Conservation (phyloP, 805 yeast genomes). For the Zygosaccharomyces gambellarensis region DNA sequence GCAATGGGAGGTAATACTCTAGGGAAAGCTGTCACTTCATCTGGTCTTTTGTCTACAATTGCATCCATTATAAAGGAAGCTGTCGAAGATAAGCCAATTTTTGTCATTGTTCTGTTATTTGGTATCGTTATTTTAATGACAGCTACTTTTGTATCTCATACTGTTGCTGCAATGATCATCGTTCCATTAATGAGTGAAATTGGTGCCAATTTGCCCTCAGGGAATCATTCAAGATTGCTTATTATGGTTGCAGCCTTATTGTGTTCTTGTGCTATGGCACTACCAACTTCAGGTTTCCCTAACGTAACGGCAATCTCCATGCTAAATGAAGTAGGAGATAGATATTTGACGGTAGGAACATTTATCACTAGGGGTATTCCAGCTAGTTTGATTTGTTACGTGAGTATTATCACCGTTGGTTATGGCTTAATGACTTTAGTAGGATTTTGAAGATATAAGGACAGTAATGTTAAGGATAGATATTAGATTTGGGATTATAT, state of each 20-base stretch:
- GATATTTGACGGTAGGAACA: slow-evolving; percentile 79
- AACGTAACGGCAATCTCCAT: slow-evolving; percentile 95
- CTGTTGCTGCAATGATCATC: slow-evolving; percentile 92
- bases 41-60: slow-evolving; percentile 76
- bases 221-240: slow-evolving; percentile 80
- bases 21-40: slow-evolving; percentile 90
- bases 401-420: slow-evolving; percentile 73
- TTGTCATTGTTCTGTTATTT: slow-evolving; percentile 69
- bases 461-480: neutral
- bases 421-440: slow-evolving; percentile 61
- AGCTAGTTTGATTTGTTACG: slow-evolving; percentile 68
- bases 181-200: slow-evolving; percentile 87
- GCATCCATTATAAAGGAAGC: slow-evolving; percentile 62
- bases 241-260: slow-evolving; percentile 60
- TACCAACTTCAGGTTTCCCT: slow-evolving; percentile 97
- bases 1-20: slow-evolving; percentile 98
- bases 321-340: slow-evolving; percentile 87
- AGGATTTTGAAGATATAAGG: slow-evolving; percentile 25
- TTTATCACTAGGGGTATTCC: slow-evolving; percentile 92
- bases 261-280: slow-evolving; percentile 95
- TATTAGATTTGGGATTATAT: too few species aligned
- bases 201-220: slow-evolving; percentile 63
- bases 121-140: slow-evolving; percentile 75
- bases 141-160: slow-evolving; percentile 95
- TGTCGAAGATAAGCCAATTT: slow-evolving; percentile 65